These are phyloP conservation scores for Botrytis byssoidea DNA, from an alignment of 2,329 filamentous ascomycete species.

Conservation along the genomic window DNA sequence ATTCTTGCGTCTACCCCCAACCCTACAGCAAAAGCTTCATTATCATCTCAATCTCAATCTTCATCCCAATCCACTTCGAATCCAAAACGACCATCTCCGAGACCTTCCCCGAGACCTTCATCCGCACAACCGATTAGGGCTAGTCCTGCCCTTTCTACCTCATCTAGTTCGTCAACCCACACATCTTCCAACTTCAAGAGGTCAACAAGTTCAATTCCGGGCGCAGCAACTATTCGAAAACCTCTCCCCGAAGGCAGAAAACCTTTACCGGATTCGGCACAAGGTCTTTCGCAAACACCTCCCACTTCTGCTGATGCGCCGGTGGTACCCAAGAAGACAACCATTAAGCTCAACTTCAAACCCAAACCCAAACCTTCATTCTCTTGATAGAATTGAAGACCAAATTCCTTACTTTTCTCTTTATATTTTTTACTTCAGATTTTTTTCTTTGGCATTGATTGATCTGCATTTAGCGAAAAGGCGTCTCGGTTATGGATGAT, in stretches of 20 bases:
- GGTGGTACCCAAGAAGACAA: conserved; percentile 9
- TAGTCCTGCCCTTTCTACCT: conserved; percentile 21
- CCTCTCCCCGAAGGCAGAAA: conserved; percentile 28
- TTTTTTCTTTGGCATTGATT: conserved; percentile 18
- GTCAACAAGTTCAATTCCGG: neutral
- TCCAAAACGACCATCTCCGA: conserved; percentile 10
- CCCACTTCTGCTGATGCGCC: neutral
- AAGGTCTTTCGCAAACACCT: neutral
- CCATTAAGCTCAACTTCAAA: conserved; percentile 25
- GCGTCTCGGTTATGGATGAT: conserved; percentile 23
- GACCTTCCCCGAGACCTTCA: conserved; percentile 27
- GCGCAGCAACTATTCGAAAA: conserved; percentile 22
- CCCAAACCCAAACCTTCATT: conserved; percentile 18
- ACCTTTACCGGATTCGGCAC: conserved; percentile 23
- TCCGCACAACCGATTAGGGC: conserved; percentile 22
- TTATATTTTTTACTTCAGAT: neutral
- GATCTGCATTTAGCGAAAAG: conserved; percentile 35
- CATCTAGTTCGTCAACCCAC: conserved; percentile 22
- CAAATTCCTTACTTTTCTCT: neutral
- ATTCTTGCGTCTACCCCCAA: conserved; percentile 31
- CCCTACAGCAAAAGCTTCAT: conserved; percentile 20
- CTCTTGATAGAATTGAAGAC: neutral
- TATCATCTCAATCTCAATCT: conserved; percentile 18
- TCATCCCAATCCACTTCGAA: conserved; percentile 18
- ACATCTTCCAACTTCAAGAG: conserved; percentile 17